Conservation (phyloP, 768 basidiomycete species). For the Lactarius akahatsu region DNA sequence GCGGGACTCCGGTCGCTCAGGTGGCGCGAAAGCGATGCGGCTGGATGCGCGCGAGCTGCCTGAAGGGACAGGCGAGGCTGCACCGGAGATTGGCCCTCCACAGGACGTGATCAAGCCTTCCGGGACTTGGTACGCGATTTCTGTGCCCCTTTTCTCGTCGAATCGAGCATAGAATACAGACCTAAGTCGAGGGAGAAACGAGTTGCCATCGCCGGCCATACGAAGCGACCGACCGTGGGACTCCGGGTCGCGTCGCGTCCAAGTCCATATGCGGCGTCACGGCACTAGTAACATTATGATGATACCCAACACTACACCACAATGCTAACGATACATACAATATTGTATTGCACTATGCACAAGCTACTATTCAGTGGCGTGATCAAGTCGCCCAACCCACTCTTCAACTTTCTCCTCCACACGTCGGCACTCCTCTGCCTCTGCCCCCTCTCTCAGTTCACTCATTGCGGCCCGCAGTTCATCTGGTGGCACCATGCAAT, state of each 20-base stretch:
- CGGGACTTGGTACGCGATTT: constrained; percentile 79
- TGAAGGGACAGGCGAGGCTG: constrained; percentile 39
- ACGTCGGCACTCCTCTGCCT: too few relatives aligned
- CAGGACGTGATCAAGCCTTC: constrained; percentile 73
- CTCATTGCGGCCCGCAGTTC: too few relatives aligned
- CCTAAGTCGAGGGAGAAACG: constrained; percentile 70
- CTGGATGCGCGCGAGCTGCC: constrained; percentile 53
- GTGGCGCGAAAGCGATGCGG: constrained; percentile 40
- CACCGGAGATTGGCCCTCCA: constrained; percentile 31
- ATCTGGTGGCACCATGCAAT: too few relatives aligned
- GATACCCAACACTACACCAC: too few relatives aligned
- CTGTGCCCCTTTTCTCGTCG: constrained; percentile 58
- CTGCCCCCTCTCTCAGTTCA: too few relatives aligned
- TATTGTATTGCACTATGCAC: too few relatives aligned
- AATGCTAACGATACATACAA: too few relatives aligned
- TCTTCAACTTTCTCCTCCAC: too few relatives aligned
- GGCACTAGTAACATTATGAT: too few relatives aligned
- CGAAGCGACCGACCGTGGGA: background rate
- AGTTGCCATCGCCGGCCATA: constrained; percentile 54
- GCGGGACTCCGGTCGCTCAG: constrained; percentile 45
- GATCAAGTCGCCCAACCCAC: too few relatives aligned
- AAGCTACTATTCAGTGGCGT: too few relatives aligned
- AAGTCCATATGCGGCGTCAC: too few relatives aligned
- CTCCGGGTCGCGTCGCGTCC: background rate
- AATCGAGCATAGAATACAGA: constrained; percentile 93